Base-by-base conservation (phyloP, 2,329 filamentous ascomycete species). In the Penicillium sp. region DNA sequence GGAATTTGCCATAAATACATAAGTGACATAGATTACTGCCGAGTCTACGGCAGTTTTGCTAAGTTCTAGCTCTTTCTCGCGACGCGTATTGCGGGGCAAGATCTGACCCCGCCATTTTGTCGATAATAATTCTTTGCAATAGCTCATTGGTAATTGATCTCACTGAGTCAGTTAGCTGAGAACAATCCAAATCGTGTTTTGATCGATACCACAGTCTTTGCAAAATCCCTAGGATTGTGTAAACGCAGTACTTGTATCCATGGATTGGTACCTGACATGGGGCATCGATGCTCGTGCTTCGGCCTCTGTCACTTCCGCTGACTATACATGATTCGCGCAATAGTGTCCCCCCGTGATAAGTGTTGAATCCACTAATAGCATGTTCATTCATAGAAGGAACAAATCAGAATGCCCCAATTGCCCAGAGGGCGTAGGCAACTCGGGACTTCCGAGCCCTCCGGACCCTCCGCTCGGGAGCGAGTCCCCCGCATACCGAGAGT, bases 391-490 rank as follows among this genome's bases (percentile, higher is more conserved):
- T 4, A 19, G 6, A 39, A 25, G 14, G 21, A 42, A n/a, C 48
- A 50, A 50, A 50, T 50, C 48, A 42, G 33, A 42, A 13, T 23
- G 23, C 6, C 8, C 21, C 23, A 39, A 19, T 23, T 26, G 14
- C 21, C 33, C 23, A 39, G 29, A 19, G 1, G 7, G 26, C 8
- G n/a, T 4, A 19, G 19, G 33, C 35, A 54, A 37, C 59, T 65
- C 65, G 65, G 64, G 60, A 61, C 57, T 62, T 57, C 65, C 64
- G 65, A 53, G 33, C 50, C 39, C 39, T 39, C 56, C 59, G 63
- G 33, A 59, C 61, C 56, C 63, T 62, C 61, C 60, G 55, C 35
- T 65, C 63, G 63, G 60, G 43, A 43, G 14, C 21, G 14, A 16
- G 46, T 58, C 59, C 59, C 60, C 60, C 55, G 54, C 58, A 62